These are phyloP conservation scores for Taiozyma sp. DNA, from an alignment of 1,139 yeast species.

Conservation along the genomic window DNA sequence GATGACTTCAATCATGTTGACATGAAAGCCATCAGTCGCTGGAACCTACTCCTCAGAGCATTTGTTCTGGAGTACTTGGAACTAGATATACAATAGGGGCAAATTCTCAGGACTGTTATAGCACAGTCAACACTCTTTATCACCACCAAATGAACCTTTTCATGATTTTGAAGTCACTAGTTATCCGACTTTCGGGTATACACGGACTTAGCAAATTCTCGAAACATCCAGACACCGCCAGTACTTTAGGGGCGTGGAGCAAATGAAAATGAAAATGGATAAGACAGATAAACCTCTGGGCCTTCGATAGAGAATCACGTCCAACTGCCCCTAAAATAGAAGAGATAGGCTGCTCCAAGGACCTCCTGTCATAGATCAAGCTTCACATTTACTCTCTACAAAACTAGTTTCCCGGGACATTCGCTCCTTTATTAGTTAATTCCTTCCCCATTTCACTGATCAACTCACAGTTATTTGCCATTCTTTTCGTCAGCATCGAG, in stretches of 20 bases:
- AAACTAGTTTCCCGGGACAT: background rate
- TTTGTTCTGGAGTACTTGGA: constrained; percentile 18
- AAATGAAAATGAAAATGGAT: background rate
- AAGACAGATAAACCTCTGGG: background rate
- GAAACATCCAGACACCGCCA: background rate
- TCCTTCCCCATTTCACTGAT: background rate
- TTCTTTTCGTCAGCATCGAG: background rate
- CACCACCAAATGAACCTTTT: background rate
- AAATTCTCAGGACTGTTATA: background rate
- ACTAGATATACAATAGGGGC: background rate
- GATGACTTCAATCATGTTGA: constrained; percentile 29
- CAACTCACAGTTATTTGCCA: background rate
- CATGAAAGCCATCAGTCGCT: constrained; percentile 20
- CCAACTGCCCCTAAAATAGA: background rate
- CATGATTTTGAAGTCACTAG: background rate
- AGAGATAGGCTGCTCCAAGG: background rate
- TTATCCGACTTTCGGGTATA: background rate
- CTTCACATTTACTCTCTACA: background rate
- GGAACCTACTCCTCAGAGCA: constrained; percentile 13
- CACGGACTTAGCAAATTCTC: background rate
- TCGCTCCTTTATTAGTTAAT: background rate
- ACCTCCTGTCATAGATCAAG: background rate
- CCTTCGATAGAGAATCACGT: background rate
- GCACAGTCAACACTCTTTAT: background rate
- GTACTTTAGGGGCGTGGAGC: background rate